Base-by-base conservation (phyloP, 2,329 filamentous ascomycete genomes). In the Pseudogymnoascus sp. region DNA sequence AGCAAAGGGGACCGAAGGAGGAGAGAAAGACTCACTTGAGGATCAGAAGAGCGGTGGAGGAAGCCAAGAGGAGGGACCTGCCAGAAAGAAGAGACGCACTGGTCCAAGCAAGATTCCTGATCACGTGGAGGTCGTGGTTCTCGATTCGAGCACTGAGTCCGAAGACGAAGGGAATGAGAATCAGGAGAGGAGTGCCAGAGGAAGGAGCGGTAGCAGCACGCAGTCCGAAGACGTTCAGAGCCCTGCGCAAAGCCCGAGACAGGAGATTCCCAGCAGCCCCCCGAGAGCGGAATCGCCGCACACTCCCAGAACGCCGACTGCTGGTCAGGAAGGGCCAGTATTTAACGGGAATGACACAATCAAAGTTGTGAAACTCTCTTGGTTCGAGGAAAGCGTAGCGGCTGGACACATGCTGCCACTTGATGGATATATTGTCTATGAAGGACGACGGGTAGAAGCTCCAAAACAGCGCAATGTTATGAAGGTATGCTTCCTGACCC, bases 301-400 rank as follows among this genome's bases (percentile, higher is more conserved):
- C n/a, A 60, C 59, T 26, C 33, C 33, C 15, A 60, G 33, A 42
- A 23, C 33, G 15, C 19, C 59, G n/a, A 38, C 37, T 19, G 59
- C 33, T 13, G 26, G 19, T 19, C 21, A 26, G n/a, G 59, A 26
- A 60, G 33, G 19, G n/a, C 13, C 33, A 38, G 59, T 9, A 40
- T 60, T 60, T 26, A 37, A 65, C 37, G n/a, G 35, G 19, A 61
- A 40, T 13, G 64, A 71, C 29, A 74, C 69, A 1, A 68, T 85
- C 59, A 80, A 78, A 64, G 83, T 88, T 0, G 77, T 87, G n/a
- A 83, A 79, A 65, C 72, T 88, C 0, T 71, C 77, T 1, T 88
- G 86, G 86, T 78, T 87, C 26, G 77, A 75, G 3, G 80, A 86
- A 38, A 86, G 80, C 2, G 64, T 85, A 23, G 72, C 75, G 15